A percentile compares a stretch with the other conserved stretches of the same genome.
Evolutionary conservation across 164 flowering plant species (phyloP).

Genomic region (Cinnamomum micranthum): DNA sequence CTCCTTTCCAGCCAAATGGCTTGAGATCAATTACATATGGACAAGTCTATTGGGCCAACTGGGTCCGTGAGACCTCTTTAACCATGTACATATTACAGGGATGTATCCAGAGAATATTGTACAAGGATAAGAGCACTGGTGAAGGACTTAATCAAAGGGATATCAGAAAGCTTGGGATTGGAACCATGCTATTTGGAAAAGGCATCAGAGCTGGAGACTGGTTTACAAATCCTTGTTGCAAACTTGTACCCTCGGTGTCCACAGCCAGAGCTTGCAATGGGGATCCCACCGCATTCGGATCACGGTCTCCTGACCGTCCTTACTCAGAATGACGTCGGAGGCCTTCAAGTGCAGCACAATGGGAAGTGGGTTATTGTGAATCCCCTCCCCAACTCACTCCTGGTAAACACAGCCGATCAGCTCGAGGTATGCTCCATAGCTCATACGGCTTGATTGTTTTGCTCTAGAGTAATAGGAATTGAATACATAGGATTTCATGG

Average conservation of each 20-base stretch:
- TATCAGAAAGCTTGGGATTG: constrained; percentile 17
- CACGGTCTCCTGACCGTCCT: constrained; percentile 32
- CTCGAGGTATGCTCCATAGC: constrained; percentile 31
- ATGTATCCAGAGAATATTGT: constrained; percentile 35
- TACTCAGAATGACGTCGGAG: constrained; percentile 42
- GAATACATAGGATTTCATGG: too few relatives aligned
- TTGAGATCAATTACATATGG: neutral
- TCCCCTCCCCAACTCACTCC: constrained; percentile 45
- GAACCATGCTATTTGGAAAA: constrained; percentile 4
- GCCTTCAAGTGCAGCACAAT: constrained; percentile 55
- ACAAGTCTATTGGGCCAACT: too few relatives aligned
- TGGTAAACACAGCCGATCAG: constrained; percentile 62
- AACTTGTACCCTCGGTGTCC: constrained; percentile 19
- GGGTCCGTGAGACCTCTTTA: neutral
- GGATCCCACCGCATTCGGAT: constrained; percentile 14
- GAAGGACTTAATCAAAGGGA: constrained; percentile 4
- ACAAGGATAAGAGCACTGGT: constrained; percentile 13
- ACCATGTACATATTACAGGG: constrained; percentile 26
- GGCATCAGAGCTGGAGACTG: constrained; percentile 4
- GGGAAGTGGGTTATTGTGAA: constrained; percentile 61
- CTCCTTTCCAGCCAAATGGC: neutral
- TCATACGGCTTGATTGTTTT: too few relatives aligned
- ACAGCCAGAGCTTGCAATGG: constrained; percentile 17
- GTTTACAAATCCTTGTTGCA: constrained; percentile 6
- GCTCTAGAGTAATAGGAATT: too few relatives aligned